Base-by-base conservation (phyloP, 140 eudicot species). In the Oenanthe javanica region DNA sequence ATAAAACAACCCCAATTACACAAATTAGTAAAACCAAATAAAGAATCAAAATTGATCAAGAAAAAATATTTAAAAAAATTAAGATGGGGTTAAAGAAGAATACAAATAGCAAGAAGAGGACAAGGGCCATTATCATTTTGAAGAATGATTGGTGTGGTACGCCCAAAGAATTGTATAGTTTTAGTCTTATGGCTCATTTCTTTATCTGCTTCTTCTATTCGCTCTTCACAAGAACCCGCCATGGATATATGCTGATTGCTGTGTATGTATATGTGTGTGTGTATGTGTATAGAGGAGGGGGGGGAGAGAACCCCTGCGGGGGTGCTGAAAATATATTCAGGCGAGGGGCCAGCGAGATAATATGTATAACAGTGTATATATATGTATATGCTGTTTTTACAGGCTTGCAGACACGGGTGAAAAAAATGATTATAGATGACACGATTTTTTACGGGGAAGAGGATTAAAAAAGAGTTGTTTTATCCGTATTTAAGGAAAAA, bases 81-180 rank as follows among this genome's bases (percentile, higher is more conserved):
- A 21, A 45, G 64, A 43, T 61, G 74, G 79, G 83, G 75, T 55
- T 82, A 66, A 27, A 48, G 55, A 79, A 4, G 45, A 48, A 59
- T 90, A 94, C 98, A 94, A 76, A 94, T 94, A 46, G 97, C 91
- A 81, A 94, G 90, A 77, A 94, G 97, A 80, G 98, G 98, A 73
- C 98, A 94, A 66, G 98, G 97, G 79, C 98, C 98, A 84, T 94
- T 94, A 75, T 92, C 94, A 85, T 94, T 94, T 76, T 94, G 98
- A 79, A 94, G 97, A 83, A 94, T 57, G 82, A 94, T 90, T 16
- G 93, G 94, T 7, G 93, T 84, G 21, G 85, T 81, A 19, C 93
- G 86, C 10, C 91, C 94, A 31, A 87, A 72, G 74, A 92, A 94
- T 64, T 94, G 97, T 38, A 94, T 90, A 15, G 84, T 47, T 80